Evolutionary conservation across 2,329 filamentous ascomycete genomes (phyloP), one percentile per base, ranked within the genome.

Genomic region (Penicillium concentricum): DNA sequence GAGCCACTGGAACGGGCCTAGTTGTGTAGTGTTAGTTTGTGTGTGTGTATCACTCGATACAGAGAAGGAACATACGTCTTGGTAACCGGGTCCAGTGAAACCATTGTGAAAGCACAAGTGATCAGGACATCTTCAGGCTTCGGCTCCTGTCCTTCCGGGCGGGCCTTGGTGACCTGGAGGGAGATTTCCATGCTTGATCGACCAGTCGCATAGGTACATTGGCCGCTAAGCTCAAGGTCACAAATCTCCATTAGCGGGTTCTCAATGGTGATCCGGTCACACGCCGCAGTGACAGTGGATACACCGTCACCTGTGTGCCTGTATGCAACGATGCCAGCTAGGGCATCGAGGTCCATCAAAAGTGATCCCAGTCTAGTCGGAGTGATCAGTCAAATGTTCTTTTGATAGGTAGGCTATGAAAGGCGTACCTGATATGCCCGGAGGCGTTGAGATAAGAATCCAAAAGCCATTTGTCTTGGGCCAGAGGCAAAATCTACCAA

Each of bases 101-200:
- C 88, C 88, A 91, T 91, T 0, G 88, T 91, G 67, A 90, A 90
- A 7, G 86, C 84, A 72, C 87, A 89, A n/a, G 85, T 87, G 72
- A 90, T 82, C 54, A 89, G 72, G 1, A 89, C 76, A 69, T 89
- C 87, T 42, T 87, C 82, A 2, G 83, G 78, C 60, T 80, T 80
- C 15, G 72, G 67, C 22, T 74, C 67, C 64, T 88, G 79, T 24
- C 86, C 87, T 51, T 83, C 76, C 32, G 79, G 76, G 0, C 86
- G 82, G 0, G 84, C 87, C 67, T 87, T 88, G 8, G 87, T 86
- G 18, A 91, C 87, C 69, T 89, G 86, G 62, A 89, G 82, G 0
- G 87, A 89, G 9, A 91, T 86, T 64, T 91, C 88, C 73, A 90
- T 84, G 68, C 87, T 90, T 58, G 85, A 89, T 56, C 88, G 76